Conservation (phyloP, 306 rosid genomes). For the Cicer judaicum region DNA sequence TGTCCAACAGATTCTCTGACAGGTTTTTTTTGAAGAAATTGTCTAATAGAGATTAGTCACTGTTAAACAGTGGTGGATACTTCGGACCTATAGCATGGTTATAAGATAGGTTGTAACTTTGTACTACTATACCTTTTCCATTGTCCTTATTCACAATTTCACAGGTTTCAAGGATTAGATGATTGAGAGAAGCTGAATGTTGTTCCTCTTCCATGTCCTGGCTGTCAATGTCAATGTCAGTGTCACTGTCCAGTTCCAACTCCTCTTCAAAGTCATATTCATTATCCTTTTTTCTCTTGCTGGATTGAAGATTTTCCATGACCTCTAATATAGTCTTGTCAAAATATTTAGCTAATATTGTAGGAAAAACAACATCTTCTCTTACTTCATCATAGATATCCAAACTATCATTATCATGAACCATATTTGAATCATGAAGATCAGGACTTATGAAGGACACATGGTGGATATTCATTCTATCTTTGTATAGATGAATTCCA, state of each 20-base stretch:
- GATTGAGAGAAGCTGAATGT: slow-evolving; percentile 18
- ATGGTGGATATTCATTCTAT: slow-evolving; percentile 38
- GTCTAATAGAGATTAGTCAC: too few species aligned
- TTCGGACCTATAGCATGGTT: too few species aligned
- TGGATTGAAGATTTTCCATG: slow-evolving; percentile 25
- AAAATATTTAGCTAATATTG: slow-evolving; percentile 16
- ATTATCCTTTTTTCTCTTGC: neutral
- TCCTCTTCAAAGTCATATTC: neutral
- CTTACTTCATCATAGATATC: slow-evolving; percentile 43
- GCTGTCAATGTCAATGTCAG: neutral
- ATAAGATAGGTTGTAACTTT: neutral
- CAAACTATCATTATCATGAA: slow-evolving; percentile 3
- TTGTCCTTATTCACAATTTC: neutral
- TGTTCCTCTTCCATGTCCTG: slow-evolving; percentile 30
- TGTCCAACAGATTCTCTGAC: too few species aligned
- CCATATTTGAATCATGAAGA: slow-evolving; percentile 21
- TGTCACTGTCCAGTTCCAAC: slow-evolving; percentile 26
- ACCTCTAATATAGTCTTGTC: neutral
- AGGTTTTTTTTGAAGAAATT: too few species aligned
- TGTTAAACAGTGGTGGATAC: too few species aligned
- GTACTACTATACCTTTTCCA: slow-evolving; percentile 16
- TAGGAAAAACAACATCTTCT: slow-evolving; percentile 25
- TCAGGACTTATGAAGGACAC: slow-evolving; percentile 41
- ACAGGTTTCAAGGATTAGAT: slow-evolving; percentile 10
- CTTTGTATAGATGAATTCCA: slow-evolving; percentile 45